phyloP scores from a whole-genome alignment of 352 stramenopile genomes.

The Phytophthora kernoviae region DNA sequence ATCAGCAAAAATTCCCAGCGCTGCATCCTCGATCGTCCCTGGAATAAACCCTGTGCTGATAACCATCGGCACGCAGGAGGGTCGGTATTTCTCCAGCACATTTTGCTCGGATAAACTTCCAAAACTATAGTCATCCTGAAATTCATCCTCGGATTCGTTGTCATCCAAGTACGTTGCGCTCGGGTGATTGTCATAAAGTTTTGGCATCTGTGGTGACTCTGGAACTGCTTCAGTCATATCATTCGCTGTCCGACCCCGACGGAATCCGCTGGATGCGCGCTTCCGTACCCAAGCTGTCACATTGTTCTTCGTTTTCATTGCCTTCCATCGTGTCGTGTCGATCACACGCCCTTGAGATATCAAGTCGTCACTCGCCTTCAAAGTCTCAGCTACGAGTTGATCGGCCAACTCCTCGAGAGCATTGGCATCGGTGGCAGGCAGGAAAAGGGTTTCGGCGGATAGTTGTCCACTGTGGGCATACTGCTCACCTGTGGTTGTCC shows the following conservation, averaged over 20 bases:
- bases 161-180: constrained; percentile 19
- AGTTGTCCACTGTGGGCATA: constrained; percentile 1
- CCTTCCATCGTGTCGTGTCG: constrained; percentile 45
- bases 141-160: constrained; percentile 16
- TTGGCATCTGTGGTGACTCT: constrained; percentile 23
- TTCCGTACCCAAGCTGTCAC: constrained; percentile 43
- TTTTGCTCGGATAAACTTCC: constrained; percentile 20
- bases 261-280: constrained; percentile 21
- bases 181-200: constrained; percentile 21
- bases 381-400: constrained; percentile 54
- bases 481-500: not conserved
- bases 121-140: constrained; percentile 9
- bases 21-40: constrained; percentile 43
- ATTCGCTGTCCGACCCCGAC: constrained; percentile 24
- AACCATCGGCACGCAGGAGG: constrained; percentile 23
- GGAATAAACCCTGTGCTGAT: constrained; percentile 29
- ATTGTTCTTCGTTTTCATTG: constrained; percentile 47
- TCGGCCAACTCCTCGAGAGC: constrained; percentile 47
- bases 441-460: constrained; percentile 10
- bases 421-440: constrained; percentile 42
- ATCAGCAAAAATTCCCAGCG: constrained; percentile 35
- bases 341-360: constrained; percentile 36
- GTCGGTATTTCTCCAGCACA: constrained; percentile 27
- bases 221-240: constrained; percentile 28
- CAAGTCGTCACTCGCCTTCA: constrained; percentile 50